Conservation (phyloP, 495 filamentous ascomycete species). For the Saxophila tyrrhenica region DNA sequence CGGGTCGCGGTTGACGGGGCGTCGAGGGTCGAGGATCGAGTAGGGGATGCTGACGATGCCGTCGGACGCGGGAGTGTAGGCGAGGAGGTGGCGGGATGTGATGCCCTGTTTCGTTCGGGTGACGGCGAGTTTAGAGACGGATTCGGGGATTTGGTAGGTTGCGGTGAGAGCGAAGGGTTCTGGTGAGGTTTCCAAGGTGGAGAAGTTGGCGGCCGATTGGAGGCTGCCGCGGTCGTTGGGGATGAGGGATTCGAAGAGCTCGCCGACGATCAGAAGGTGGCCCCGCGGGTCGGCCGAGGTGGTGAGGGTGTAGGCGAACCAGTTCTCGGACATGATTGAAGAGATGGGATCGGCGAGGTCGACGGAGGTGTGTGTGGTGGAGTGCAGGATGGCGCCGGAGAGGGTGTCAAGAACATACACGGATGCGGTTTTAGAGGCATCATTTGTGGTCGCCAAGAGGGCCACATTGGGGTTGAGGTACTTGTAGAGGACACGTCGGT, state of each 20-base stretch:
- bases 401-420: slow-evolving; percentile 81
- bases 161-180: slow-evolving; percentile 66
- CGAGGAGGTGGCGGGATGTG: slow-evolving; percentile 71
- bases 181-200: slow-evolving; percentile 45
- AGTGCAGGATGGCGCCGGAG: slow-evolving; percentile 67
- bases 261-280: slow-evolving; percentile 76
- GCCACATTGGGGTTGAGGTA: slow-evolving; percentile 84
- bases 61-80: slow-evolving; percentile 56
- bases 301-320: slow-evolving; percentile 79
- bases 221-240: slow-evolving; percentile 80
- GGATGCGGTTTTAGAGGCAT: slow-evolving; percentile 43
- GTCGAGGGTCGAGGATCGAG: slow-evolving; percentile 68
- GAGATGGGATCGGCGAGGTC: slow-evolving; percentile 65
- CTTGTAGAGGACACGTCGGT: slow-evolving; percentile 91
- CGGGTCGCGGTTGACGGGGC: slow-evolving; percentile 75
- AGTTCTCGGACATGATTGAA: slow-evolving; percentile 80
- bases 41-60: slow-evolving; percentile 72
- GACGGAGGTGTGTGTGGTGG: slow-evolving; percentile 56
- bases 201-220: slow-evolving; percentile 55
- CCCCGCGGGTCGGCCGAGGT: slow-evolving; percentile 48
- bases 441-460: slow-evolving; percentile 59
- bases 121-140: slow-evolving; percentile 67
- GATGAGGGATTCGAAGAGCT: slow-evolving; percentile 75
- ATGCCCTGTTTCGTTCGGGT: slow-evolving; percentile 91
- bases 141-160: slow-evolving; percentile 62